These are phyloP conservation scores for Actinidia arguta DNA, from an alignment of 179 eudicot genomes.

Conservation along the genomic window DNA sequence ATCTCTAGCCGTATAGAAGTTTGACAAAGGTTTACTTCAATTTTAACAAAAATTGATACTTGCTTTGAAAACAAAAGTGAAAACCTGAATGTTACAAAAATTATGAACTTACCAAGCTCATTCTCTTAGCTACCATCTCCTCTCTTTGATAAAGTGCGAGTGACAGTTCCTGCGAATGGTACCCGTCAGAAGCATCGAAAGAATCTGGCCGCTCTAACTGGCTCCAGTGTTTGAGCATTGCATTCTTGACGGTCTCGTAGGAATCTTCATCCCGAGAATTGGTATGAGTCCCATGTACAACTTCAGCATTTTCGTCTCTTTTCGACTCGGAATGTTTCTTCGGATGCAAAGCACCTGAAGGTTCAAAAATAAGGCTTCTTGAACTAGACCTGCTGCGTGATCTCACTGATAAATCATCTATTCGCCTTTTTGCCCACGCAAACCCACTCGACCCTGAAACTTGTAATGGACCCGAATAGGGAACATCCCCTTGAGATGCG, in stretches of 20 bases:
- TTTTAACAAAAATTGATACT: neutral
- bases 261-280: constrained; percentile 56
- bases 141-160: constrained; percentile 74
- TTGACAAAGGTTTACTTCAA: neutral
- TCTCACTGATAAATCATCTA: constrained; percentile 68
- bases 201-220: constrained; percentile 81
- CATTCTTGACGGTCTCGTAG: constrained; percentile 52
- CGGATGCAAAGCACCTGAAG: constrained; percentile 47
- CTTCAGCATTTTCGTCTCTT: constrained; percentile 47
- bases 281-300: constrained; percentile 33
- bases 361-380: constrained; percentile 75
- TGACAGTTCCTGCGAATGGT: constrained; percentile 89
- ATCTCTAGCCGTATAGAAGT: neutral
- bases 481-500: constrained; percentile 84
- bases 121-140: constrained; percentile 62
- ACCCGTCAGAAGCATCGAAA: constrained; percentile 85
- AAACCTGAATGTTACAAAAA: constrained; percentile 14
- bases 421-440: constrained; percentile 87
- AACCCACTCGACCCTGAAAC: constrained; percentile 94
- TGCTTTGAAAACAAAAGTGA: constrained; percentile 10
- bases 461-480: constrained; percentile 81
- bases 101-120: constrained; percentile 55
- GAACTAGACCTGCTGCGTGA: constrained; percentile 86
- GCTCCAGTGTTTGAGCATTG: constrained; percentile 68
- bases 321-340: constrained; percentile 49